phyloP scores from a whole-genome alignment of 441 rosid species.

The Capsella rubella region DNA sequence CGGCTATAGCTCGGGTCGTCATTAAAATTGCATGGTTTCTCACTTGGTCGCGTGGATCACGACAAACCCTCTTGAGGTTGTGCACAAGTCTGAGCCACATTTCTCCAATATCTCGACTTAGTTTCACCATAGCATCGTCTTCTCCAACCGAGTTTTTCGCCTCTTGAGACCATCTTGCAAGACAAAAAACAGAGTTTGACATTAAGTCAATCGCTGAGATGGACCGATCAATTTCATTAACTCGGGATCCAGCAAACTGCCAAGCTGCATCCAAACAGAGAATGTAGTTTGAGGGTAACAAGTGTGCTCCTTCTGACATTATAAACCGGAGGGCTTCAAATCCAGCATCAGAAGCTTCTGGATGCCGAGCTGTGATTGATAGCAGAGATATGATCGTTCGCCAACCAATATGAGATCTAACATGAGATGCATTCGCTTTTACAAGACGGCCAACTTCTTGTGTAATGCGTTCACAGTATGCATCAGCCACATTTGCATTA shows the following conservation, averaged over 20 bases:
- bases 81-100: slow-evolving; percentile 82
- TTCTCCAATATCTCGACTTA: slow-evolving; percentile 68
- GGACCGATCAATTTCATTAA: slow-evolving; percentile 66
- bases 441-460: slow-evolving; percentile 75
- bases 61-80: slow-evolving; percentile 65
- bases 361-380: slow-evolving; percentile 80
- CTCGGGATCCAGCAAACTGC: slow-evolving; percentile 81
- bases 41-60: slow-evolving; percentile 74
- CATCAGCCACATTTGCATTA: slow-evolving; percentile 80
- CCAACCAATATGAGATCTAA: slow-evolving; percentile 74
- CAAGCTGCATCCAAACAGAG: slow-evolving; percentile 71
- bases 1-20: slow-evolving; percentile 60
- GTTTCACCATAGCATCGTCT: slow-evolving; percentile 51
- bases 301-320: slow-evolving; percentile 69
- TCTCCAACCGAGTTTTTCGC: slow-evolving; percentile 57
- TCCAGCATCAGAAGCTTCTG: slow-evolving; percentile 80
- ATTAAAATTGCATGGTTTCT: slow-evolving; percentile 64
- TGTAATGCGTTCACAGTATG: slow-evolving; percentile 77
- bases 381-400: slow-evolving; percentile 70
- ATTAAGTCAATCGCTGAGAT: slow-evolving; percentile 64
- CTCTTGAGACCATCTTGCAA: slow-evolving; percentile 66
- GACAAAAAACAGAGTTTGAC: slow-evolving; percentile 69
- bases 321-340: slow-evolving; percentile 67
- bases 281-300: slow-evolving; percentile 66
- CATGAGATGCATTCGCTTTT: slow-evolving; percentile 71